phyloP scores from a whole-genome alignment of 129 eudicot species.

The Helianthus annuus region HanXRQr2.0-SUNRISE NC_035448.2:203173801-203174300 shows the following conservation, averaged over 20 bases:
- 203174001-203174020: constrained; percentile 61
- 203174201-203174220: too few relatives aligned
- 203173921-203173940: constrained; percentile 90
- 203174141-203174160: too few relatives aligned
- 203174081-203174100: constrained; percentile 57
- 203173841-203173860: not conserved
- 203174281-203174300: too few relatives aligned
- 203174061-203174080: constrained; percentile 36
- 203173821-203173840: not conserved
- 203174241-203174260: too few relatives aligned
- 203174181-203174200: too few relatives aligned
- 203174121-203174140: not conserved
- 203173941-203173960: constrained; percentile 88
- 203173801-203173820: not conserved
- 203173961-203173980: constrained; percentile 82
- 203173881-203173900: not conserved
- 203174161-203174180: too few relatives aligned
- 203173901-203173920: constrained; percentile 54
- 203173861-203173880: not conserved
- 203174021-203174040: constrained; percentile 63
- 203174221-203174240: too few relatives aligned
- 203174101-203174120: constrained; percentile 16
- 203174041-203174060: constrained; percentile 59
- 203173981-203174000: constrained; percentile 54
- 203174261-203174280: too few relatives aligned